Conservation (phyloP, 2,329 filamentous ascomycete species). For the Neofusicoccum ribis region DNA sequence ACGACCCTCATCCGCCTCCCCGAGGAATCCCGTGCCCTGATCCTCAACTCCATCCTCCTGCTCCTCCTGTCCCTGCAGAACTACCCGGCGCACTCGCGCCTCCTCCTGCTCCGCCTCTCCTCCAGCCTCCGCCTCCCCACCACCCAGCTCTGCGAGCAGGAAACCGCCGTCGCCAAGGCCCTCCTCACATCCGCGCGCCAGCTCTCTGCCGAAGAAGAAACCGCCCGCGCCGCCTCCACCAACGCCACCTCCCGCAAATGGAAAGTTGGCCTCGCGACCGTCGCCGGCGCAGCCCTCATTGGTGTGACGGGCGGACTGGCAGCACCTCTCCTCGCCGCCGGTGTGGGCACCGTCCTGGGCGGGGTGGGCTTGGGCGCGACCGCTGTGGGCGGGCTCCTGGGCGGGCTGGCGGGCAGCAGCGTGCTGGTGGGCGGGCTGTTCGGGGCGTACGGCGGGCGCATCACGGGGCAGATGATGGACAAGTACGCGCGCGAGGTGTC, state of each 20-base stretch:
- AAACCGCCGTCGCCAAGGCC: constrained; percentile 72
- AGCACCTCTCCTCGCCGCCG: constrained; percentile 73
- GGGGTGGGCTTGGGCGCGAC: constrained; percentile 73
- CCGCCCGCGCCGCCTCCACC: constrained; percentile 69
- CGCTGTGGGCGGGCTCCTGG: constrained; percentile 75
- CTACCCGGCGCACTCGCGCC: constrained; percentile 72
- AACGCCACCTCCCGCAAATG: constrained; percentile 65
- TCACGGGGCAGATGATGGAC: constrained; percentile 85
- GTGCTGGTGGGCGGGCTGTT: constrained; percentile 83
- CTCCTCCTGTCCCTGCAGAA: constrained; percentile 74
- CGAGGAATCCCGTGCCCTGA: constrained; percentile 62
- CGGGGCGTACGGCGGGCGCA: constrained; percentile 83
- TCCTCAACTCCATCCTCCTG: constrained; percentile 72
- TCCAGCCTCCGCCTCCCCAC: constrained; percentile 70
- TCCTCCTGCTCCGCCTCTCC: constrained; percentile 68
- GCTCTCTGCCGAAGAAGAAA: constrained; percentile 76
- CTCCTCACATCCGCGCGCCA: constrained; percentile 69
- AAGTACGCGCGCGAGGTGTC: constrained; percentile 82
- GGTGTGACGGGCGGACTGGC: constrained; percentile 77
- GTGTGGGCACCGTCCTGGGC: constrained; percentile 76
- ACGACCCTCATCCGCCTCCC: constrained; percentile 56
- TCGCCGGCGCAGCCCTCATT: constrained; percentile 86
- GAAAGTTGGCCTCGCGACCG: constrained; percentile 84
- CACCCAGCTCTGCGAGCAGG: constrained; percentile 66
- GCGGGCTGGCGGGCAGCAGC: constrained; percentile 75